Percentiles rank a stretch among this genome's conserved stretches.
phyloP scores from a whole-genome alignment of 163 green algal species.

The Scenedesmus sp. region DNA sequence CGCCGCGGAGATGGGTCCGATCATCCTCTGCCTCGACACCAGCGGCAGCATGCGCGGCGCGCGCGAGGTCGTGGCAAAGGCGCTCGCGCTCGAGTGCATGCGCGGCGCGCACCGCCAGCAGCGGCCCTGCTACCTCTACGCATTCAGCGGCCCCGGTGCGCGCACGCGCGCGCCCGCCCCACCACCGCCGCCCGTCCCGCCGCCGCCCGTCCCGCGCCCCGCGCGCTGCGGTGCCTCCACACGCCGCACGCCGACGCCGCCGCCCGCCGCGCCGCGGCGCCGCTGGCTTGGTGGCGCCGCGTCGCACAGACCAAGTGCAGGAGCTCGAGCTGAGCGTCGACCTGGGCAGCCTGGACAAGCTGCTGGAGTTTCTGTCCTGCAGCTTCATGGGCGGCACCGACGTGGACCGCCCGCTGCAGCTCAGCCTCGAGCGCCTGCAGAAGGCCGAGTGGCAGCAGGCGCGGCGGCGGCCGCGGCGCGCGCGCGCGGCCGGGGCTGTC shows the following conservation, averaged over 20 bases:
- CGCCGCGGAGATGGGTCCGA: constrained; percentile 83
- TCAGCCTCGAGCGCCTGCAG: constrained; percentile 78
- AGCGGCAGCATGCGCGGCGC: constrained; percentile 79
- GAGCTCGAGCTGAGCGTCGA: constrained; percentile 86
- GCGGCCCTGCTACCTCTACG: constrained; percentile 84
- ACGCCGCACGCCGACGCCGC: too few species aligned
- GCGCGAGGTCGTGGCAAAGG: constrained; percentile 88
- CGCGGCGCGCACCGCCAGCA: constrained; percentile 76
- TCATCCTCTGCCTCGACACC: constrained; percentile 92
- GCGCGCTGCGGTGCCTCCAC: too few species aligned
- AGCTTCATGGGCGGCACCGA: constrained; percentile 92
- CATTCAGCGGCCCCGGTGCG: constrained; percentile 72
- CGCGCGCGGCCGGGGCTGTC: too few species aligned
- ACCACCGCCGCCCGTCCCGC: too few species aligned
- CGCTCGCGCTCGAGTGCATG: constrained; percentile 86
- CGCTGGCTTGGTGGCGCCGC: neutral
- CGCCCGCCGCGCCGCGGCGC: neutral
- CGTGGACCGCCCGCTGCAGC: constrained; percentile 85
- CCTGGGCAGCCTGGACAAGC: constrained; percentile 57
- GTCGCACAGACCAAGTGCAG: constrained; percentile 71
- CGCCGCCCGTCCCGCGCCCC: too few species aligned
- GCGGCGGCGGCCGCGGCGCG: neutral
- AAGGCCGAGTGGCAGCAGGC: constrained; percentile 81
- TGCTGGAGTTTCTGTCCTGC: constrained; percentile 84
- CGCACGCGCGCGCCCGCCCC: too few species aligned